Percentiles rank a stretch among this genome's conserved stretches.
Conservation (phyloP, 768 basidiomycete genomes). For the Suillus subalutaceus region DNA sequence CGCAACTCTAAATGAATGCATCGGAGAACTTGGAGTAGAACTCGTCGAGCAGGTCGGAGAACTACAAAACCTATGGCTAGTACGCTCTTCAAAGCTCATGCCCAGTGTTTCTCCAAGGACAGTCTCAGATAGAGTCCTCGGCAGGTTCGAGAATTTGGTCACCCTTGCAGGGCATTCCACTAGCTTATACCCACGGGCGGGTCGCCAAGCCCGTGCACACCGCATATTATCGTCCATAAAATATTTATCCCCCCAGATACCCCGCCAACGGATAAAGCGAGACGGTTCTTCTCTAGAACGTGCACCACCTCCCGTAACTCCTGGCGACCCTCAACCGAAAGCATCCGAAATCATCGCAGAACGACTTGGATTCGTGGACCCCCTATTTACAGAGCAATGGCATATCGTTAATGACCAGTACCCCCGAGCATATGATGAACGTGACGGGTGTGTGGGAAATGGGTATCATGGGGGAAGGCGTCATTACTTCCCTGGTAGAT, state of each 20-base stretch:
- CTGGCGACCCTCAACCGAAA: slow-evolving; percentile 30
- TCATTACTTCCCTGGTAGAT: slow-evolving; percentile 89
- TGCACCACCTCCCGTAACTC: slow-evolving; percentile 62
- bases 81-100: slow-evolving; percentile 54
- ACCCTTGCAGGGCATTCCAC: slow-evolving; percentile 1
- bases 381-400: slow-evolving; percentile 87
- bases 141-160: slow-evolving; percentile 50
- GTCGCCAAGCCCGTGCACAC: slow-evolving; percentile 41
- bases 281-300: slow-evolving; percentile 18
- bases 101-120: slow-evolving; percentile 31
- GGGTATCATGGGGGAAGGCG: slow-evolving; percentile 85
- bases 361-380: slow-evolving; percentile 75
- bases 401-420: slow-evolving; percentile 88
- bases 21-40: slow-evolving; percentile 69
- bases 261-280: slow-evolving; percentile 72
- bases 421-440: slow-evolving; percentile 87
- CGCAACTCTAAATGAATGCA: slow-evolving; percentile 64
- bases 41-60: slow-evolving; percentile 89
- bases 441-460: slow-evolving; percentile 91
- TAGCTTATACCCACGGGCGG: slow-evolving; percentile 16
- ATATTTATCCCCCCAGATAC: slow-evolving; percentile 61
- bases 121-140: slow-evolving; percentile 50
- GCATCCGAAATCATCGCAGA: slow-evolving; percentile 53
- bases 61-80: slow-evolving; percentile 80
- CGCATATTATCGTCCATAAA: slow-evolving; percentile 58